phyloP scores from a whole-genome alignment of 2,329 filamentous ascomycete species.

The Colletotrichum falcatum region DNA sequence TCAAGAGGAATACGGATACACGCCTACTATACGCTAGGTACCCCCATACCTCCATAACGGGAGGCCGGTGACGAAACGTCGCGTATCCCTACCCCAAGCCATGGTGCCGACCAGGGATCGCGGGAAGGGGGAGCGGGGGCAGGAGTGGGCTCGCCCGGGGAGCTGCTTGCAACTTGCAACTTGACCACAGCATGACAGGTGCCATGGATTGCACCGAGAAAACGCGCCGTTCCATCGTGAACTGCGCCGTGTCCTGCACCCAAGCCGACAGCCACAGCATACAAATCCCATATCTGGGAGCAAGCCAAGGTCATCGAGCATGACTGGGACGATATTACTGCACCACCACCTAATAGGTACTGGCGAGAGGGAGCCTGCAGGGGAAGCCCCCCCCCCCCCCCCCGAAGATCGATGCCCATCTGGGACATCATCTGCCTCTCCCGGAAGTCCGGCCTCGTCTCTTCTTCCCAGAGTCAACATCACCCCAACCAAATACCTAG shows the following conservation, averaged over 20 bases:
- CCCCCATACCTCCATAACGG: too few relatives aligned
- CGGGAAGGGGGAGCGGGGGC: constrained; percentile 4
- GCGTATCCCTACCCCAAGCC: constrained; percentile 22
- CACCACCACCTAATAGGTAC: too few relatives aligned
- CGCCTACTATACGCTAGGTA: not conserved
- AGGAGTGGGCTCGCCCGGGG: not conserved
- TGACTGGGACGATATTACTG: not conserved
- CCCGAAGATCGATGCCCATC: constrained; percentile 6
- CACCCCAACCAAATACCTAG: constrained; percentile 10
- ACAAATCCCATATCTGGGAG: constrained; percentile 4
- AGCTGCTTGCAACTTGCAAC: too few relatives aligned
- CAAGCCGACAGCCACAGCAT: not conserved
- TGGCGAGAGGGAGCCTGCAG: constrained; percentile 3
- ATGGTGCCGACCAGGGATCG: constrained; percentile 32
- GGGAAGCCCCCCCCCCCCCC: too few relatives aligned
- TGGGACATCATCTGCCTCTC: constrained; percentile 1
- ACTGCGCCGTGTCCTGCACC: not conserved
- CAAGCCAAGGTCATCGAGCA: too few relatives aligned
- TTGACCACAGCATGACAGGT: constrained; percentile 17
- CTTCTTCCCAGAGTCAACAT: constrained; percentile 22
- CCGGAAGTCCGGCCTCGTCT: constrained; percentile 2
- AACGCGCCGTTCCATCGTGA: not conserved
- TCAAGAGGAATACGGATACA: too few relatives aligned
- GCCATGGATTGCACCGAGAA: not conserved
- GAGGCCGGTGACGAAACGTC: constrained; percentile 35